These are phyloP conservation scores for Lunularia cruciata DNA, from an alignment of 225 moss, liverwort and hornwort species.

Conservation along the genomic window DNA sequence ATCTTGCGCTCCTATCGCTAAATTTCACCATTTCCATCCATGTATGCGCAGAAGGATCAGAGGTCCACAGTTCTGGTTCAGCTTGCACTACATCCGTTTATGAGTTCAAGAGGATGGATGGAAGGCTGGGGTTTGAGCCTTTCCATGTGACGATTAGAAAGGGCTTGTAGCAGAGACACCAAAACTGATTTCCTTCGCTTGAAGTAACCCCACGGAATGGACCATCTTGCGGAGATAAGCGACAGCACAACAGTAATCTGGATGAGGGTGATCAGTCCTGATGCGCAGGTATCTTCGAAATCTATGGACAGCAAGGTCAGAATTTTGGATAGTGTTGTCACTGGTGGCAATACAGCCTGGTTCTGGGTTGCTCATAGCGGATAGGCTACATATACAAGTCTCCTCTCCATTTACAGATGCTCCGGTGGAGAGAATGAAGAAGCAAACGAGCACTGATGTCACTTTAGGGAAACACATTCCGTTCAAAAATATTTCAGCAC, in stretches of 20 bases:
- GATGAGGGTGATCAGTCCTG: constrained; percentile 60
- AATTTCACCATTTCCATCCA: constrained; percentile 17
- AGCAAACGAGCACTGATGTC: no score
- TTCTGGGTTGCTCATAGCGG: no score
- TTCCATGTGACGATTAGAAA: constrained; percentile 18
- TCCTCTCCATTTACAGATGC: no score
- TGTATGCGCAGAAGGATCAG: constrained; percentile 16
- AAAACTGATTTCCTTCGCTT: neutral
- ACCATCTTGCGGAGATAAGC: neutral
- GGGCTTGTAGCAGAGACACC: neutral
- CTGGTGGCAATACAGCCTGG: neutral
- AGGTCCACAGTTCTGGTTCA: neutral
- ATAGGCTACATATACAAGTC: no score
- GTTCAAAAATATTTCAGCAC: no score
- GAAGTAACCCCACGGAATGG: neutral
- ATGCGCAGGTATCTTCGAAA: constrained; percentile 63
- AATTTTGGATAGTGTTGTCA: neutral
- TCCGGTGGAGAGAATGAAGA: no score
- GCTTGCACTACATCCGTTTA: constrained; percentile 21
- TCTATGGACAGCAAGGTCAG: constrained; percentile 27
- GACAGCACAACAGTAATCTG: constrained; percentile 45
- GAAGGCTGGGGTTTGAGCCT: constrained; percentile 3
- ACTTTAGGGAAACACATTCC: no score
- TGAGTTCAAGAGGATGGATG: constrained; percentile 19
- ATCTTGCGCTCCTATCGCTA: constrained; percentile 25